Evolutionary conservation across 352 stramenopile genomes (phyloP), one percentile per base, ranked within the genome.

Genomic region (Pilasporangium apinafurcum): DNA sequence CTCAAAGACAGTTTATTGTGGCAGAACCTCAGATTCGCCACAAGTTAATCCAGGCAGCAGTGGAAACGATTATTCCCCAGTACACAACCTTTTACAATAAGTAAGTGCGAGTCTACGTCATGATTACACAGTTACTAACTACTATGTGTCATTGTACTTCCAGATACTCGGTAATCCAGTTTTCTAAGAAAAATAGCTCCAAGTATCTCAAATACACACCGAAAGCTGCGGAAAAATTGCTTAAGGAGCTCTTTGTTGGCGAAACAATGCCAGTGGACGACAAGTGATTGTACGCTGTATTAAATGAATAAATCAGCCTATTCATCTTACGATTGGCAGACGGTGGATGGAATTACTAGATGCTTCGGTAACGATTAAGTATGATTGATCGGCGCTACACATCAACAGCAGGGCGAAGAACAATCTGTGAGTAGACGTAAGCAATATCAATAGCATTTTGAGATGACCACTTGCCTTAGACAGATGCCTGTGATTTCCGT

Each of bases 11-110:
- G 4, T 90, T 95, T 30, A 84, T 90, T 20, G 80, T 97, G 3
- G 75, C 91, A 16, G 87, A 97, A 55, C 63, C 76, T 35, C 68
- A 85, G 7, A 69, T 96, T 21, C 76, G 91, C 33, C 72, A 95
- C 37, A 60, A 83, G 37, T 45, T 98, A 4, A 85, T 95, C 51
- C 65, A 83, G 53, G 83, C 86, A 31, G 88, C 94, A 5, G 58
- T 85, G 16, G 65, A 82, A 26, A 68, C 84, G 1, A 94, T 98
- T 50, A 57, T 96, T 21, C 82, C 86, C 31, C 51, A 66, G 32
- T 98, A 98, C 63, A 84, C 84, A n/a, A 25, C 44, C 4, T 98
- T 98, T 40, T 96, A 89, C 58, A 71, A 95, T 35, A 97, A 96
- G 80, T 92, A 56, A 37, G 62, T 10, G 26, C 33, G 12, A 25